phyloP scores from a whole-genome alignment of 2,329 filamentous ascomycete species.

The Aspergillus caelatus region DNA sequence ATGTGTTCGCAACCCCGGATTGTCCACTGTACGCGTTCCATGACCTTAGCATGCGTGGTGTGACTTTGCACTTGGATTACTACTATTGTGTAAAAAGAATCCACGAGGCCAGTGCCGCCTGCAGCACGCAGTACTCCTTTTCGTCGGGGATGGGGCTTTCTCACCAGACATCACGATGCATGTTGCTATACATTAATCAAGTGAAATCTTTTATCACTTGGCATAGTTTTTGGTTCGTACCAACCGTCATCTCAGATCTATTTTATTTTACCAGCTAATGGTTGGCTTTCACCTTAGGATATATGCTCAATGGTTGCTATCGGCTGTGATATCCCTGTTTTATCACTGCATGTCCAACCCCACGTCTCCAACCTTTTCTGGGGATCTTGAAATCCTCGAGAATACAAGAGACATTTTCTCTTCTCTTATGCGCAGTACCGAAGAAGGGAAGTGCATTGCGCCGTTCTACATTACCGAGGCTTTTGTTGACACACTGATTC shows the following conservation, averaged over 20 bases:
- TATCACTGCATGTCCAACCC: constrained; percentile 18
- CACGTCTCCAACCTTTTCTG: constrained; percentile 9
- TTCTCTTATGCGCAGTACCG: background rate
- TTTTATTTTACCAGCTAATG: background rate
- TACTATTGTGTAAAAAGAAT: constrained; percentile 29
- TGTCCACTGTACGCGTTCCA: constrained; percentile 25
- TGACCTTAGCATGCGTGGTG: constrained; percentile 27
- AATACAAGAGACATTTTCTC: constrained; percentile 6
- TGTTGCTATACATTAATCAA: constrained; percentile 24
- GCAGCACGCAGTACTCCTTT: constrained; percentile 4
- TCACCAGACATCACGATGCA: constrained; percentile 28
- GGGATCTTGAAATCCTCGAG: constrained; percentile 22
- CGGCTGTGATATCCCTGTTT: constrained; percentile 19
- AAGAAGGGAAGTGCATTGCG: constrained; percentile 9
- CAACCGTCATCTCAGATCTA: background rate
- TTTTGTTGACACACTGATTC: constrained; percentile 9
- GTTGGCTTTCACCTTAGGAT: constrained; percentile 14
- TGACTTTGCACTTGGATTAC: constrained; percentile 29
- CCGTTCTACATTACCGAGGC: constrained; percentile 20
- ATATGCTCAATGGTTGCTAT: constrained; percentile 27
- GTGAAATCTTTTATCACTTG: constrained; percentile 21
- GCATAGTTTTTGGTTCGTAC: constrained; percentile 26
- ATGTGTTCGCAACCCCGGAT: constrained; percentile 19
- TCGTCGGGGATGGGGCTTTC: constrained; percentile 28
- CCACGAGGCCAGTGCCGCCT: constrained; percentile 22